A percentile compares a stretch with the other conserved stretches of the same genome.
Conservation (phyloP, 139 green algal species). For the Ettlia oleoabundans region DNA sequence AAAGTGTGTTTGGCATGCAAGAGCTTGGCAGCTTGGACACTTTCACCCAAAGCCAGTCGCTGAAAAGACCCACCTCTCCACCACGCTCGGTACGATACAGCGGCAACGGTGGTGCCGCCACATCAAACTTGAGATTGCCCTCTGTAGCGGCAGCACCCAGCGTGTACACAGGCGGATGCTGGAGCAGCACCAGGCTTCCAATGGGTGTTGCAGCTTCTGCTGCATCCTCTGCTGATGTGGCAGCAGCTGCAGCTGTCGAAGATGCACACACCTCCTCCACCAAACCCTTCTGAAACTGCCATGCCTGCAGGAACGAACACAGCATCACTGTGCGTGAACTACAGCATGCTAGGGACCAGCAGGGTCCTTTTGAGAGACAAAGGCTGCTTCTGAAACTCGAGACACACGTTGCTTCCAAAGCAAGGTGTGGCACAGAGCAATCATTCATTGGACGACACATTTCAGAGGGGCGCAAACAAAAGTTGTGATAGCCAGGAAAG, state of each 20-base stretch:
- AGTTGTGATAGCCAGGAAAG: no score
- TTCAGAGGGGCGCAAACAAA: no score
- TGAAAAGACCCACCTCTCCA: constrained; percentile 63
- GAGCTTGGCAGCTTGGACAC: no score
- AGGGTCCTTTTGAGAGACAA: no score
- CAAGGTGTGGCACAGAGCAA: no score
- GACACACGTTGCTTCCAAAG: no score
- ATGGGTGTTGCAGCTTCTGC: background rate
- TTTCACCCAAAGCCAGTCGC: background rate
- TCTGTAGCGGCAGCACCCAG: constrained; percentile 64
- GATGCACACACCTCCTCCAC: constrained; percentile 16
- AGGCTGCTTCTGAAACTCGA: no score
- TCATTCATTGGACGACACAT: no score
- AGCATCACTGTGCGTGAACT: no score
- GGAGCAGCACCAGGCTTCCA: constrained; percentile 62
- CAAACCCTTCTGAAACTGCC: constrained; percentile 53
- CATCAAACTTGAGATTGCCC: constrained; percentile 74
- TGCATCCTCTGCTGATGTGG: background rate
- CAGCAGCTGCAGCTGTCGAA: background rate
- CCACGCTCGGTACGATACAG: constrained; percentile 76
- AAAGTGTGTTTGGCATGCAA: no score
- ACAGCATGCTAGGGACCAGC: no score
- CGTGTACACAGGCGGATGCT: constrained; percentile 83
- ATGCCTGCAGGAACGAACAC: no score
- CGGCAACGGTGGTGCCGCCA: constrained; percentile 49